Evolutionary conservation across 108 stramenopile genomes (phyloP), one percentile per base, ranked within the genome.

Genomic region (Nitzschia palea): DNA sequence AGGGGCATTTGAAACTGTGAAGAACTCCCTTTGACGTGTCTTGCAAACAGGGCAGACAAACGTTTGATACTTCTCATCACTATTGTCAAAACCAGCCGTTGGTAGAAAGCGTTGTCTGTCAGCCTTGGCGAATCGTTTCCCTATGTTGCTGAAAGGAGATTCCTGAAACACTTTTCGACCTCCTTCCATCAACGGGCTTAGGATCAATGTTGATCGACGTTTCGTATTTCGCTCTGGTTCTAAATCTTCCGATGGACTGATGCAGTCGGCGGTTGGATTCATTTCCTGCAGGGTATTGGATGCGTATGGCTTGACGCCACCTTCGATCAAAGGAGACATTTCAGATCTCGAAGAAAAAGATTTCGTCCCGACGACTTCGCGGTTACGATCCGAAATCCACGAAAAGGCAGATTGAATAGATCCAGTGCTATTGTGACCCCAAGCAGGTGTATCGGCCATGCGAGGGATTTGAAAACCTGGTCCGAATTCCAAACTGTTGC

Each of bases 21-120:
- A 81, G 42, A 95, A 91, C 51, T 82, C 80, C 25, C 93, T 68
- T 76, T 95, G 90, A 27, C 76, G 65, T 6, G 90, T 91, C 36
- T 83, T 81, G 71, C 93, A 95, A 44, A 77, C 80, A 2, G 93
- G 93, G 57, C 93, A 95, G 35, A 79, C 62, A 55, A 79, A 95
- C 3, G 84, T 87, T 0, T 87, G 93, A 23, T 67, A 76, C 1
- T 65, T 72, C 10, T 68, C 70, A 25, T 53, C 65, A 32, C 70
- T 37, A 34, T 45, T 35, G 34, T 83, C 78, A 33, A 50, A 4
- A 50, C 33, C 28, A 26, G 71, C 50, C 6, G 50, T 31, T 25
- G 74, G 81, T 5, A 62, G 55, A 44, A 82, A 82, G 28, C 44
- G 53, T 42, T 59, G 28, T 55, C 78, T 47, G 55, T 70, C 67